phyloP scores from a whole-genome alignment of 2,329 filamentous ascomycete genomes.

The Colletotrichum coccodes region DNA sequence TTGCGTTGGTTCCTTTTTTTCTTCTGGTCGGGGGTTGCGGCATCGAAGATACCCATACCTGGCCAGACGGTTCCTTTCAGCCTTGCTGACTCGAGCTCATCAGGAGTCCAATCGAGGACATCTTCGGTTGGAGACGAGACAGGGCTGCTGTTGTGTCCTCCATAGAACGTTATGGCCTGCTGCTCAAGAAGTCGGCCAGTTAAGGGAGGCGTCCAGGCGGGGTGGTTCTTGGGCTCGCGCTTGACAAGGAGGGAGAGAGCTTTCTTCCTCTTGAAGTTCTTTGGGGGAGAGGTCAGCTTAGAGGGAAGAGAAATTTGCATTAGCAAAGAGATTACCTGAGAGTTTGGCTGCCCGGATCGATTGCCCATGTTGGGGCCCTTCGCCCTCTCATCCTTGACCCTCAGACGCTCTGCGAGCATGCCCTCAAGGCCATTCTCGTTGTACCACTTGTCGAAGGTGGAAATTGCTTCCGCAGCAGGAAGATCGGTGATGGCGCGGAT shows the following conservation, averaged over 20 bases:
- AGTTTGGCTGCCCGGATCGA: constrained; percentile 33
- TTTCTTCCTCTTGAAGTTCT: constrained; percentile 26
- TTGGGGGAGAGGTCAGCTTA: background rate
- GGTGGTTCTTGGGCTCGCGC: background rate
- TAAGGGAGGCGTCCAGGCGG: constrained; percentile 9
- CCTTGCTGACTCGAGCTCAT: constrained; percentile 15
- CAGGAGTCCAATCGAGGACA: background rate
- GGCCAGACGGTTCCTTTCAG: constrained; percentile 80
- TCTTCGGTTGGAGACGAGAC: background rate
- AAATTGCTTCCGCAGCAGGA: constrained; percentile 70
- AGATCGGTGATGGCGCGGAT: constrained; percentile 75
- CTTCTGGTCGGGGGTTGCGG: constrained; percentile 78
- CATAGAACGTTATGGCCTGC: constrained; percentile 25
- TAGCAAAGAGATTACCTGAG: background rate
- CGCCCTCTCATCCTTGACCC: constrained; percentile 78
- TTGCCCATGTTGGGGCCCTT: constrained; percentile 57
- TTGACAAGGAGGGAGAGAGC: background rate
- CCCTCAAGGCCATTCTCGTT: constrained; percentile 74
- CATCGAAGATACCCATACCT: constrained; percentile 85
- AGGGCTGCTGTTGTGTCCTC: background rate
- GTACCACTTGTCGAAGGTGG: constrained; percentile 84
- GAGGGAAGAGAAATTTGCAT: background rate
- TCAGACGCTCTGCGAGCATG: constrained; percentile 82
- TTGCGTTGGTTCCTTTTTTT: constrained; percentile 84
- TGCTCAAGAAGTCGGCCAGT: constrained; percentile 11